phyloP scores from a whole-genome alignment of 1,284 basidiomycete species.

The Papiliotrema nemorosa region DNA sequence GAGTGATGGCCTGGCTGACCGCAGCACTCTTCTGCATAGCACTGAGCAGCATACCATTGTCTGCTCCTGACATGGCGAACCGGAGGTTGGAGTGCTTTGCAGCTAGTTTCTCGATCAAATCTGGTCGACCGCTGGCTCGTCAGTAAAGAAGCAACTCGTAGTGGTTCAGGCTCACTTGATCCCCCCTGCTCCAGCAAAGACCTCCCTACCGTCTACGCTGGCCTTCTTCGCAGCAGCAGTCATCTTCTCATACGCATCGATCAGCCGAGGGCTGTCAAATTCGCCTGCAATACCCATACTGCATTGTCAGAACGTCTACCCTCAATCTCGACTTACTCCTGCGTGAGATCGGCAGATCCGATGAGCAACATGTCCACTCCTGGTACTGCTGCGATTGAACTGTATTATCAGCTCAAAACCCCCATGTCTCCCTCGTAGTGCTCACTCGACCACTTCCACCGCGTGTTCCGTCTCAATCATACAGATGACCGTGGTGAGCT shows the following conservation, averaged over 20 bases:
- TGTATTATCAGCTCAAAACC: not conserved
- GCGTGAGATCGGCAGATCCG: constrained; percentile 14
- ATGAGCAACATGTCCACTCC: constrained; percentile 20
- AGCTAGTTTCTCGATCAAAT: constrained; percentile 19
- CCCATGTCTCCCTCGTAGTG: not conserved
- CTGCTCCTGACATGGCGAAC: constrained; percentile 20
- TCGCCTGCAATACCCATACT: constrained; percentile 24
- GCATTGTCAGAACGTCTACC: not conserved
- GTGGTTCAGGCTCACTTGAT: constrained; percentile 11
- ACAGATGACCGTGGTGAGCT: constrained; percentile 16
- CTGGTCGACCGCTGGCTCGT: constrained; percentile 10
- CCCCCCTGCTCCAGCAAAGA: constrained; percentile 17
- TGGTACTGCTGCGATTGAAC: constrained; percentile 19
- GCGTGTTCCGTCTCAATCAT: constrained; percentile 23
- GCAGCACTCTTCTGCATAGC: constrained; percentile 9
- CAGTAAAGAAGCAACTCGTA: not conserved
- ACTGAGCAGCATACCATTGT: constrained; percentile 12
- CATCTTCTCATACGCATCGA: constrained; percentile 13
- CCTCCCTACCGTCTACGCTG: constrained; percentile 9
- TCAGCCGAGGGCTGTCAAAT: constrained; percentile 13
- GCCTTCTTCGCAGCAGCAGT: constrained; percentile 11
- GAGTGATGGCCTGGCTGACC: not conserved
- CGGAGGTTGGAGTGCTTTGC: constrained; percentile 10
- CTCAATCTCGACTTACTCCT: constrained; percentile 19
- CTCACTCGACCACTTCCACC: constrained; percentile 17